Evolutionary conservation across 1,284 basidiomycete species (phyloP).

Genomic region (Dichomitus squalens): DNA sequence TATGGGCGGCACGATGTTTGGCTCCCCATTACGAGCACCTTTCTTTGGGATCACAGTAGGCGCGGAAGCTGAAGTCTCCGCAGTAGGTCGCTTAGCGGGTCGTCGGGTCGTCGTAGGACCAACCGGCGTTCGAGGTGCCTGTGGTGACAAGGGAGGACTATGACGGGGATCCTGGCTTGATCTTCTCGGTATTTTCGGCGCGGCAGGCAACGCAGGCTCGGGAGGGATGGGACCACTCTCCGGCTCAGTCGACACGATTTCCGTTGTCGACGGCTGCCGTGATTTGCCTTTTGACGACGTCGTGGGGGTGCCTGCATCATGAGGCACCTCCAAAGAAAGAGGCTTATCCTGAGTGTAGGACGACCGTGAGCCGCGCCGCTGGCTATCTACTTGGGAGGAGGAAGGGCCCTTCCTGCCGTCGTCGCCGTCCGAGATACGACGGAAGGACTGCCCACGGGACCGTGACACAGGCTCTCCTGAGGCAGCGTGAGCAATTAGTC

Average conservation of each 20-base stretch:
- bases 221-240: not conserved
- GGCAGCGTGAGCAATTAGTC: not conserved
- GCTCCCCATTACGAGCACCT: conserved; percentile 29
- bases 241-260: not conserved
- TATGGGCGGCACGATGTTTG: conserved; percentile 87
- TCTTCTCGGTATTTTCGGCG: conserved; percentile 16
- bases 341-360: not conserved
- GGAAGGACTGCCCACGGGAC: conserved; percentile 21
- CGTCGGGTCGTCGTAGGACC: conserved; percentile 4
- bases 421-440: conserved; percentile 22
- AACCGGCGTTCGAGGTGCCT: conserved; percentile 19
- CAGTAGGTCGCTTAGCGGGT: conserved; percentile 18
- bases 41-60: conserved; percentile 29
- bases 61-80: conserved; percentile 20
- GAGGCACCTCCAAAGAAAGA: not conserved
- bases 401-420: conserved; percentile 15
- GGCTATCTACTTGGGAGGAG: not conserved
- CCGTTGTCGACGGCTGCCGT: conserved; percentile 15
- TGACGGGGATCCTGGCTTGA: conserved; percentile 16
- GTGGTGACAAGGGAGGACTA: conserved; percentile 31
- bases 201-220: not conserved
- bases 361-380: conserved; percentile 18
- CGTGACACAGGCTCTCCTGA: conserved; percentile 11
- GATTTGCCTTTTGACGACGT: conserved; percentile 10
- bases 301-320: conserved; percentile 8